Conservation (phyloP, 805 yeast species). For the Candida mattraensis region DNA sequence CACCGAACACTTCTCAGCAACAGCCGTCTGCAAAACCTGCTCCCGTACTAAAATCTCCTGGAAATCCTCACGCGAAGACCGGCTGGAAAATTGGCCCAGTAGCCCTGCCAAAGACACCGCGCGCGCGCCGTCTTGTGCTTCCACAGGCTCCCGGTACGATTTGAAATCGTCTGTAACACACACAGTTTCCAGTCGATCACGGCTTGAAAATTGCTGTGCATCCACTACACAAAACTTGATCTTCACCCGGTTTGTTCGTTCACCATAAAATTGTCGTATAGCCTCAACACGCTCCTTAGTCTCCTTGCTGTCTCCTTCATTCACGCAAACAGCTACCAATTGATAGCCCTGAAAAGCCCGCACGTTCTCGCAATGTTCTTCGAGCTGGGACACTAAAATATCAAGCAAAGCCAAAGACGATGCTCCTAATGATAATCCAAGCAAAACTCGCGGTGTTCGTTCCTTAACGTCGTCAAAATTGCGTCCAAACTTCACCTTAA, state of each 20-base stretch:
- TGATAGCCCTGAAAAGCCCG: slow-evolving; percentile 70
- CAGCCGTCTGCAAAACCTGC: slow-evolving; percentile 48
- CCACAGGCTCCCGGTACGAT: slow-evolving; percentile 10
- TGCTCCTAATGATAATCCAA: slow-evolving; percentile 66
- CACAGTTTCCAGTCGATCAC: slow-evolving; percentile 33
- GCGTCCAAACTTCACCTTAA: slow-evolving; percentile 64
- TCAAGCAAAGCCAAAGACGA: slow-evolving; percentile 71
- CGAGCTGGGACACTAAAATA: slow-evolving; percentile 56
- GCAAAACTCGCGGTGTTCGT: slow-evolving; percentile 44
- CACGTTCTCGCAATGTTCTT: slow-evolving; percentile 57
- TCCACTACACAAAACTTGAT: slow-evolving; percentile 42
- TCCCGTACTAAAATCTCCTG: slow-evolving; percentile 45
- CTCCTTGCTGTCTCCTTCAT: slow-evolving; percentile 30
- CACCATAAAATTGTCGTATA: slow-evolving; percentile 10
- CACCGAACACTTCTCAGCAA: slow-evolving; percentile 46
- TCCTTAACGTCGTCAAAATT: slow-evolving; percentile 28
- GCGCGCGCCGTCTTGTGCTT: too few species aligned
- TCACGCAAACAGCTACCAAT: slow-evolving; percentile 51
- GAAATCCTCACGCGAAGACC: slow-evolving; percentile 69
- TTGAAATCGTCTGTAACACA: slow-evolving; percentile 34
- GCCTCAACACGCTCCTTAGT: neutral
- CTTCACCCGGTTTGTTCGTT: too few species aligned
- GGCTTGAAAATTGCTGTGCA: slow-evolving; percentile 40
- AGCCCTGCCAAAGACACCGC: slow-evolving; percentile 33
- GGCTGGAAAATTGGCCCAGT: slow-evolving; percentile 42